A percentile compares a stretch with the other conserved stretches of the same genome.
These are phyloP conservation scores for Forsythia viridissima DNA, from an alignment of 257 asterid species.

Conservation along the genomic window DNA sequence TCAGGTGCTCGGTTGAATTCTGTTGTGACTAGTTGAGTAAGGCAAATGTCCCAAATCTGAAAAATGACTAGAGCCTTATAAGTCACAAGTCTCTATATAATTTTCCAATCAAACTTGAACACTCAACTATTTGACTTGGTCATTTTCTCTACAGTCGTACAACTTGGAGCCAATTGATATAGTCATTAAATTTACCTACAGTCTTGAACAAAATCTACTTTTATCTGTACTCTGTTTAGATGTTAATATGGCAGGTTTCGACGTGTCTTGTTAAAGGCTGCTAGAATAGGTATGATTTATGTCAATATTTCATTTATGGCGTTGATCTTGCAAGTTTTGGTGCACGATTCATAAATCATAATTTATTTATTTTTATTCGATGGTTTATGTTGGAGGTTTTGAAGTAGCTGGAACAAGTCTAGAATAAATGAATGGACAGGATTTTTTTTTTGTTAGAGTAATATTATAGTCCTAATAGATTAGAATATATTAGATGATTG, in stretches of 20 bases:
- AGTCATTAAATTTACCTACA: not conserved
- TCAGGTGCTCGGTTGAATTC: not conserved
- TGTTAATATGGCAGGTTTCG: slow-evolving; percentile 47
- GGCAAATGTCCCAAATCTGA: not conserved
- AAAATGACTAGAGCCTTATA: not conserved
- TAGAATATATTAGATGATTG: too few relatives aligned
- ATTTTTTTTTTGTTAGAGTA: too few relatives aligned
- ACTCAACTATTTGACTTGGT: not conserved
- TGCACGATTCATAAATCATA: slow-evolving; percentile 10
- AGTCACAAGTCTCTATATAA: not conserved
- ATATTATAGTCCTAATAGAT: too few relatives aligned
- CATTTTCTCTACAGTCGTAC: slow-evolving; percentile 11
- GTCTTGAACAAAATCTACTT: not conserved
- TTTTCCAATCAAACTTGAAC: slow-evolving; percentile 8
- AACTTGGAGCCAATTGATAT: slow-evolving; percentile 3
- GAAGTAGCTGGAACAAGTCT: not conserved
- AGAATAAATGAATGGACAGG: not conserved
- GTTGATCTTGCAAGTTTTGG: slow-evolving; percentile 5
- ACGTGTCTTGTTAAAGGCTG: slow-evolving; percentile 58
- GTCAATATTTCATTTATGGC: not conserved
- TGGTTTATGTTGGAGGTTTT: not conserved
- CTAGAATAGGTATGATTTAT: slow-evolving; percentile 47
- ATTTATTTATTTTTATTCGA: not conserved
- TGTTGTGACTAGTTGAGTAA: not conserved
- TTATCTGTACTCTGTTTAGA: slow-evolving; percentile 19